Evolutionary conservation across 331 rosid species (phyloP).

Genomic region (Phaseolus coccineus): DNA sequence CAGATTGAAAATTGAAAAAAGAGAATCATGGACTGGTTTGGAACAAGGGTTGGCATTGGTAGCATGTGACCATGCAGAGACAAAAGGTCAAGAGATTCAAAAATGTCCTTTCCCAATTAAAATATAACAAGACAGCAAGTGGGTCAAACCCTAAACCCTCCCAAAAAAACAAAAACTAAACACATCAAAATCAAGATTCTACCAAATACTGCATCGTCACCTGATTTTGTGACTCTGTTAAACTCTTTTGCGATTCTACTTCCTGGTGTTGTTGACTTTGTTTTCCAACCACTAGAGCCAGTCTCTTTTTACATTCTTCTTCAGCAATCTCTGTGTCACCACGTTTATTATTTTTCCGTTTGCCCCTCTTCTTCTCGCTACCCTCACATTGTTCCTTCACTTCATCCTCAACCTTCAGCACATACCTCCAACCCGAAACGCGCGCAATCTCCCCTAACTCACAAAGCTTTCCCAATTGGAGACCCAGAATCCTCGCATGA

Average conservation of each 20-base stretch:
- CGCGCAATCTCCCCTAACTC: slow-evolving; percentile 36
- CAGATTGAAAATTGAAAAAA: not conserved
- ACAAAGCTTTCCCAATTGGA: slow-evolving; percentile 49
- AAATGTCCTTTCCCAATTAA: not conserved
- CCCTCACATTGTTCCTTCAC: not conserved
- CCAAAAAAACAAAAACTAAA: not conserved
- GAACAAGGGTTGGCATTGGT: not conserved
- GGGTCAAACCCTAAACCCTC: not conserved
- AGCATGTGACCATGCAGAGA: not conserved
- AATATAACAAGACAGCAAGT: not conserved
- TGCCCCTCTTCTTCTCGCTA: slow-evolving; percentile 27
- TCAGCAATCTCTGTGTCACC: slow-evolving; percentile 1
- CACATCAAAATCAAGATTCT: not conserved
- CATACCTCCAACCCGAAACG: slow-evolving; percentile 37
- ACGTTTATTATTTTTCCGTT: not conserved
- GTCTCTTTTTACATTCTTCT: slow-evolving; percentile 26
- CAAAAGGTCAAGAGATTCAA: not conserved
- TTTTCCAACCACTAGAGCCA: slow-evolving; percentile 14
- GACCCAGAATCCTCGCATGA: slow-evolving; percentile 47
- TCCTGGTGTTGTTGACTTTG: slow-evolving; percentile 20
- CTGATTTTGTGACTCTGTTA: slow-evolving; percentile 20
- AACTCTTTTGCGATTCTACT: not conserved
- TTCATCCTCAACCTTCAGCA: slow-evolving; percentile 7
- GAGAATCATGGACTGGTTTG: not conserved
- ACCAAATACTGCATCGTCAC: not conserved